These are phyloP conservation scores for Yarrowia bubula DNA, from an alignment of 805 yeast species.

Conservation along the genomic window DNA sequence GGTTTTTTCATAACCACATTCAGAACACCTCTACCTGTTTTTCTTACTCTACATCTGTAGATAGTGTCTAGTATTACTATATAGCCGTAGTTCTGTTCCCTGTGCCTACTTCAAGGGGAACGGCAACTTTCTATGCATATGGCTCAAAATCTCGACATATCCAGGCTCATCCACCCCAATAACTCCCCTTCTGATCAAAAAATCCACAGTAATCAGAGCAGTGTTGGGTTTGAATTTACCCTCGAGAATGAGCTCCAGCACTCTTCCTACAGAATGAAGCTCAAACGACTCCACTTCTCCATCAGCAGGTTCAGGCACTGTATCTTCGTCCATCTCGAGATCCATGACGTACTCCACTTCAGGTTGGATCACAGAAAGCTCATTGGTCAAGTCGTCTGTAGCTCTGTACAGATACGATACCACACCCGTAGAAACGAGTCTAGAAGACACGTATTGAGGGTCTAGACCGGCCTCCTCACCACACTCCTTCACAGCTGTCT, in stretches of 20 bases:
- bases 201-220: slow-evolving; percentile 75
- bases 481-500: slow-evolving; percentile 82
- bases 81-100: too few species aligned
- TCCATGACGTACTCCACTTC: slow-evolving; percentile 85
- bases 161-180: slow-evolving; percentile 37
- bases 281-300: slow-evolving; percentile 74
- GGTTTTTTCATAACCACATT: too few species aligned
- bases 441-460: slow-evolving; percentile 48
- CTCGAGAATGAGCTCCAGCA: slow-evolving; percentile 47
- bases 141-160: background rate
- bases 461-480: slow-evolving; percentile 85
- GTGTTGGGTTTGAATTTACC: slow-evolving; percentile 89
- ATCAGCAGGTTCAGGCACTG: slow-evolving; percentile 59
- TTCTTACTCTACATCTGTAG: too few species aligned
- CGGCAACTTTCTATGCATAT: slow-evolving; percentile 3
- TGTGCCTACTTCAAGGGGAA: slow-evolving; percentile 17
- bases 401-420: slow-evolving; percentile 53
- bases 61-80: too few species aligned
- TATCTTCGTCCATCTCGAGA: slow-evolving; percentile 49
- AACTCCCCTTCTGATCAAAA: slow-evolving; percentile 79
- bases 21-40: too few species aligned
- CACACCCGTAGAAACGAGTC: slow-evolving; percentile 57
- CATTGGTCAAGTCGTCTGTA: slow-evolving; percentile 41
- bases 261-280: slow-evolving; percentile 60
- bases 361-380: slow-evolving; percentile 71